Percentiles rank a stretch among this genome's conserved stretches.
Evolutionary conservation across 805 yeast genomes (phyloP).

Genomic region (Grigorovia jiainica): DNA sequence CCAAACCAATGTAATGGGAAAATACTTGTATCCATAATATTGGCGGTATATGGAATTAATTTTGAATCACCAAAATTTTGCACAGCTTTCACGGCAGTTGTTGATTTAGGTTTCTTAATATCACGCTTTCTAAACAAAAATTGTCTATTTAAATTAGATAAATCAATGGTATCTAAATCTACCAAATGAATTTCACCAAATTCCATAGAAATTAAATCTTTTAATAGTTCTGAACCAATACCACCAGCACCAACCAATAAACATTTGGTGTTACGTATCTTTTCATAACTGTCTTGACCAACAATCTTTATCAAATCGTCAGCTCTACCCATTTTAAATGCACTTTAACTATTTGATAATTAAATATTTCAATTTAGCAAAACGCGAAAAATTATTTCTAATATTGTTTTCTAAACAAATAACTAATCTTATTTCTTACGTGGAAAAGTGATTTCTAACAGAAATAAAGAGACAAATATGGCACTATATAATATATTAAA

Average conservation of each 20-base stretch:
- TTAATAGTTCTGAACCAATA: conserved; percentile 85
- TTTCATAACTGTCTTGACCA: conserved; percentile 19
- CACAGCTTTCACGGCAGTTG: conserved; percentile 80
- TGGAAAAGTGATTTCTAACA: too few relatives aligned
- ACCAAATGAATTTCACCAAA: conserved; percentile 83
- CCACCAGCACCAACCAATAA: conserved; percentile 94
- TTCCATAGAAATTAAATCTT: conserved; percentile 68
- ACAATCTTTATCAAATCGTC: conserved; percentile 17
- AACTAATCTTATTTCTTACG: too few relatives aligned
- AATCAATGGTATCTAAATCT: conserved; percentile 92
- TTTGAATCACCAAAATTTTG: conserved; percentile 56
- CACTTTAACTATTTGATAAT: background rate
- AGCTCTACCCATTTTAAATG: conserved; percentile 14
- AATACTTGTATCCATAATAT: conserved; percentile 64
- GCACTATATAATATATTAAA: too few relatives aligned
- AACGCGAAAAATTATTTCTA: too few relatives aligned
- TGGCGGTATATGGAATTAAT: conserved; percentile 73
- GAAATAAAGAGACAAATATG: too few relatives aligned
- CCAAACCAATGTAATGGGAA: conserved; percentile 73
- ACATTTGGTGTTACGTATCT: conserved; percentile 40
- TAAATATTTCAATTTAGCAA: too few relatives aligned
- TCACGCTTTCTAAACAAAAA: conserved; percentile 84
- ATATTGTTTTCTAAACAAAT: too few relatives aligned
- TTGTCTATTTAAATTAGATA: conserved; percentile 87
- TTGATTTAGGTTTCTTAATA: conserved; percentile 78